phyloP scores from a whole-genome alignment of 2,329 filamentous ascomycete genomes.

The Fusarium decemcellulare region DNA sequence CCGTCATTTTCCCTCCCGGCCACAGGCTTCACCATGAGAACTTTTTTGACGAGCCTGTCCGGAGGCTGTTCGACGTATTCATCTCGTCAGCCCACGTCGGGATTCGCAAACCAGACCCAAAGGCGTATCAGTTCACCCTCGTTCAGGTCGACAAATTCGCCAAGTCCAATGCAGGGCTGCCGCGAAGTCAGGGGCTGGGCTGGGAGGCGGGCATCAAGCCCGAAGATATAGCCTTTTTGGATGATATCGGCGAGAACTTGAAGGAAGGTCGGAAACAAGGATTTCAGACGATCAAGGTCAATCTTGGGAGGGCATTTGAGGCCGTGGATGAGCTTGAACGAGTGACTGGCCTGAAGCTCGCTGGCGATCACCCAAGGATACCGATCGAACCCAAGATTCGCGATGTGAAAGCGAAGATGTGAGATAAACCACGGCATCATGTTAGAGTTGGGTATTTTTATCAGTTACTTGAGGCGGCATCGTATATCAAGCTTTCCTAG shows the following conservation, averaged over 20 bases:
- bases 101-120: constrained; percentile 86
- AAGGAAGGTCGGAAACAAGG: constrained; percentile 83
- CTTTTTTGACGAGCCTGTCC: constrained; percentile 69
- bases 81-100: constrained; percentile 89
- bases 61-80: constrained; percentile 85
- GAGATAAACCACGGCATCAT: not conserved
- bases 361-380: constrained; percentile 67
- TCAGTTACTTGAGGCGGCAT: too few species aligned
- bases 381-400: constrained; percentile 57
- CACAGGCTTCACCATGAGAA: constrained; percentile 75
- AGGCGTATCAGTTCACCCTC: constrained; percentile 84
- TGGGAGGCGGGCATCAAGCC: constrained; percentile 68
- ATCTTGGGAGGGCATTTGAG: constrained; percentile 81
- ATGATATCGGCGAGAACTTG: constrained; percentile 95
- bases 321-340: constrained; percentile 87
- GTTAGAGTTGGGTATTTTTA: not conserved
- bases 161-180: constrained; percentile 61
- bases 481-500: constrained; percentile 32
- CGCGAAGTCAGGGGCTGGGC: constrained; percentile 56
- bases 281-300: constrained; percentile 88
- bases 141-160: constrained; percentile 75
- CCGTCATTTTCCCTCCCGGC: constrained; percentile 84
- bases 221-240: constrained; percentile 85
- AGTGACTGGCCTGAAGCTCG: constrained; percentile 77
- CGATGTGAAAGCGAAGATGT: constrained; percentile 60